Evolutionary conservation across 1,284 basidiomycete genomes (phyloP).

Genomic region (Inonotus obliquus): DNA sequence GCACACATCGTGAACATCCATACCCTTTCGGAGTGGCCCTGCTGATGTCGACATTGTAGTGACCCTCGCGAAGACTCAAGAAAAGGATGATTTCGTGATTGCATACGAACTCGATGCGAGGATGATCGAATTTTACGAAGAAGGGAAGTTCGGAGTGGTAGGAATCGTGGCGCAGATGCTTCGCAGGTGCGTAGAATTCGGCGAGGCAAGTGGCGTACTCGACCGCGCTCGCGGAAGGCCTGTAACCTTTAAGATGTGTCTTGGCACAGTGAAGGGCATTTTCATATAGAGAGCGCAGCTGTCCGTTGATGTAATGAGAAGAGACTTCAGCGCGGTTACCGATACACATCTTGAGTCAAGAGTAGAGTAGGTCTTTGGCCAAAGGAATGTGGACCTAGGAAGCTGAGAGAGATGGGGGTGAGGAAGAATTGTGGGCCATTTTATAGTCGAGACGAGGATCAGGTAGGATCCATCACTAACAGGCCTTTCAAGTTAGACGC

Average conservation of each 20-base stretch:
- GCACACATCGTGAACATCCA: too few relatives aligned
- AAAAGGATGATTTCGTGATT: slow-evolving; percentile 21
- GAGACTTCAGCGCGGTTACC: slow-evolving; percentile 19
- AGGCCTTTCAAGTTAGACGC: too few relatives aligned
- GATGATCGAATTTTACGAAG: slow-evolving; percentile 18
- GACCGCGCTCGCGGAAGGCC: slow-evolving; percentile 8
- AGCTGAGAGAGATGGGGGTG: not conserved
- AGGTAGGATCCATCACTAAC: too few relatives aligned
- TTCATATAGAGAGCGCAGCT: slow-evolving; percentile 19
- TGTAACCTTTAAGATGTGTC: slow-evolving; percentile 12
- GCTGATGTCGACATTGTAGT: slow-evolving; percentile 17
- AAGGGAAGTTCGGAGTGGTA: slow-evolving; percentile 13
- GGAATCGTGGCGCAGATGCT: slow-evolving; percentile 9
- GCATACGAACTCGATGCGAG: slow-evolving; percentile 19
- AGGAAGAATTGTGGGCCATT: not conserved
- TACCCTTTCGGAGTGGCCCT: slow-evolving; percentile 11
- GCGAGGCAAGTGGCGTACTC: slow-evolving; percentile 17
- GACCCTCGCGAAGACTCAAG: slow-evolving; percentile 16
- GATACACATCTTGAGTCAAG: slow-evolving; percentile 12
- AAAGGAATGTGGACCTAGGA: not conserved
- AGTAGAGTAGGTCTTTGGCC: too few relatives aligned
- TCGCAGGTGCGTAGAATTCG: slow-evolving; percentile 19
- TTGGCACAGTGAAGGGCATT: slow-evolving; percentile 17
- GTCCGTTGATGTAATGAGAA: slow-evolving; percentile 20
- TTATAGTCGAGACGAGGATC: too few relatives aligned